phyloP scores from a whole-genome alignment of 306 rosid genomes.

The Trifolium fragiferum region DNA sequence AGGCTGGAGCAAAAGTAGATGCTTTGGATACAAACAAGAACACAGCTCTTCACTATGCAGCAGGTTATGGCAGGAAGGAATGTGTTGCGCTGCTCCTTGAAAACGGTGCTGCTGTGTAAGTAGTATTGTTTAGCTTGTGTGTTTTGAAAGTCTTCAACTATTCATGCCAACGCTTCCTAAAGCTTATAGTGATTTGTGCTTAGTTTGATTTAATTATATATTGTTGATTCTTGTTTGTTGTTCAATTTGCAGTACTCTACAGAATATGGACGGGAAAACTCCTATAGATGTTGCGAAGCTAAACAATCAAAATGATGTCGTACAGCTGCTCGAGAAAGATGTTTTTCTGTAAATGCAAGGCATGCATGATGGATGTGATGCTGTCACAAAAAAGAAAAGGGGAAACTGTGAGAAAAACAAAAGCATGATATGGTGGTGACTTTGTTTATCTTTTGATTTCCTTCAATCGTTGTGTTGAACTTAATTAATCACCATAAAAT shows the following conservation, averaged over 20 bases:
- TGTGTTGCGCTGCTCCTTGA: constrained; percentile 93
- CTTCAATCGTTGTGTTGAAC: constrained; percentile 39
- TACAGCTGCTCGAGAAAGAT: constrained; percentile 96
- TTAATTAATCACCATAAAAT: constrained; percentile 37
- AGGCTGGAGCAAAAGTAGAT: constrained; percentile 94
- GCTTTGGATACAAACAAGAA: constrained; percentile 96
- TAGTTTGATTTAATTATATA: constrained; percentile 9
- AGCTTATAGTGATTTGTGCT: neutral
- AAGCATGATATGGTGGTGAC: constrained; percentile 22
- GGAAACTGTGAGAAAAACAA: constrained; percentile 8
- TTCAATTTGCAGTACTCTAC: constrained; percentile 78
- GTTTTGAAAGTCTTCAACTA: neutral
- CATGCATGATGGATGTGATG: constrained; percentile 30
- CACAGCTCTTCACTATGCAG: constrained; percentile 99
- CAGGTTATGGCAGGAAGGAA: constrained; percentile 97
- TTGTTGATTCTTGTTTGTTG: constrained; percentile 4
- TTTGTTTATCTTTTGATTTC: constrained; percentile 27
- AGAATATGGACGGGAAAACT: constrained; percentile 95
- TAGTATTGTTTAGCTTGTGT: constrained; percentile 24
- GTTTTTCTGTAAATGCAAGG: constrained; percentile 73
- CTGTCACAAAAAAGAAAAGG: constrained; percentile 2
- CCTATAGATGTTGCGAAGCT: constrained; percentile 97
- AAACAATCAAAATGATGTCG: constrained; percentile 87
- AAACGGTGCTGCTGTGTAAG: constrained; percentile 98
- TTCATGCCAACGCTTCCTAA: constrained; percentile 14